Conservation (phyloP, 352 stramenopile genomes). For the Blastocystis sp. region DNA sequence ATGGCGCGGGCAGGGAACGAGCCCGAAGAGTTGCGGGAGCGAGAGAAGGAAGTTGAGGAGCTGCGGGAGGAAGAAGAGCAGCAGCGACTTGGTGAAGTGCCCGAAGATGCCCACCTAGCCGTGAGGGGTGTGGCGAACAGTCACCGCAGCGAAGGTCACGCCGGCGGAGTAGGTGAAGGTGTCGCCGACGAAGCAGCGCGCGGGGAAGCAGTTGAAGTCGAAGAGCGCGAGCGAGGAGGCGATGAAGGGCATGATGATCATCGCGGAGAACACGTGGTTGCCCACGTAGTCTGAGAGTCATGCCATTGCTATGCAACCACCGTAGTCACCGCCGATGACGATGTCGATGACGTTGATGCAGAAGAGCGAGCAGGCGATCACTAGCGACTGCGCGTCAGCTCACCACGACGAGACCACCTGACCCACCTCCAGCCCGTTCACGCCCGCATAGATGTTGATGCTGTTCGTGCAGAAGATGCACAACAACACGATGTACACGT, state of each 20-base stretch:
- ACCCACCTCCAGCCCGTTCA: slow-evolving; percentile 95
- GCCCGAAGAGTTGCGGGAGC: slow-evolving; percentile 92
- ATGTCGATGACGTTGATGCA: slow-evolving; percentile 92
- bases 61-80: slow-evolving; percentile 96
- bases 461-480: slow-evolving; percentile 98
- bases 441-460: slow-evolving; percentile 98
- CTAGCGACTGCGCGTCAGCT: slow-evolving; percentile 69
- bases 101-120: slow-evolving; percentile 81
- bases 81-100: slow-evolving; percentile 95
- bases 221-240: slow-evolving; percentile 85
- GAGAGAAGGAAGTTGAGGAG: slow-evolving; percentile 98
- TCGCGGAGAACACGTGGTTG: slow-evolving; percentile 89
- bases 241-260: slow-evolving; percentile 92
- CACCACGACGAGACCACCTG: slow-evolving; percentile 77
- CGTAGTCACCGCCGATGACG: slow-evolving; percentile 72
- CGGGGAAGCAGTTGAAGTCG: slow-evolving; percentile 93
- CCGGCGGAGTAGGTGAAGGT: slow-evolving; percentile 98
- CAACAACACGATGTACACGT: slow-evolving; percentile 96
- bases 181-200: slow-evolving; percentile 94
- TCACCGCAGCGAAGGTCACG: slow-evolving; percentile 94
- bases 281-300: slow-evolving; percentile 57
- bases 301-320: not conserved
- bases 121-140: not conserved
- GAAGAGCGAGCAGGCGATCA: slow-evolving; percentile 87
- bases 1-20: slow-evolving; percentile 94